A percentile compares a stretch with the other conserved stretches of the same genome.
Conservation (phyloP, 176 grass and related monocot species). For the Pontederia paniculata region DNA sequence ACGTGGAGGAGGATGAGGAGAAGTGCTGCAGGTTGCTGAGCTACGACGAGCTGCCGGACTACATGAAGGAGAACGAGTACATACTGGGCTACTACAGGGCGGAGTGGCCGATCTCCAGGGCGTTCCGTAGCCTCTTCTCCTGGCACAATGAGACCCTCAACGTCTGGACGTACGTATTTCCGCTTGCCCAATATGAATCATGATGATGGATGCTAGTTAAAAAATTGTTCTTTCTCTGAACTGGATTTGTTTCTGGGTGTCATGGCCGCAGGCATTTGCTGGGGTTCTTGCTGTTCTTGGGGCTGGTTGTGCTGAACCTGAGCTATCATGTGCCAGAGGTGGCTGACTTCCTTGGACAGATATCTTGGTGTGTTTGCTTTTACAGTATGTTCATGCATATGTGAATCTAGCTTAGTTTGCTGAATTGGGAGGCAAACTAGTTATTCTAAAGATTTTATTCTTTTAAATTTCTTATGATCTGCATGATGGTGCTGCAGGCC, state of each 20-base stretch:
- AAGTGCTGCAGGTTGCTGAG: slow-evolving; percentile 34
- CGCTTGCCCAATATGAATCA: neutral
- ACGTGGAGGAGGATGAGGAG: neutral
- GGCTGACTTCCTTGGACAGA: slow-evolving; percentile 26
- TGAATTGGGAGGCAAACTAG: neutral
- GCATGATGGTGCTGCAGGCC: no score
- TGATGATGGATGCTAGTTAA: neutral
- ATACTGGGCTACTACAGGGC: slow-evolving; percentile 72
- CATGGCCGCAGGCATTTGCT: slow-evolving; percentile 60
- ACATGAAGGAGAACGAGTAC: slow-evolving; percentile 90
- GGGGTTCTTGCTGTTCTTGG: slow-evolving; percentile 74
- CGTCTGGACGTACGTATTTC: slow-evolving; percentile 67
- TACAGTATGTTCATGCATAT: neutral
- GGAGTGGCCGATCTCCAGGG: slow-evolving; percentile 78
- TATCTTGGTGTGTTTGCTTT: neutral
- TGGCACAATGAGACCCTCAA: slow-evolving; percentile 99
- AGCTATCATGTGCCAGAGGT: slow-evolving; percentile 30
- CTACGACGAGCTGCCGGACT: slow-evolving; percentile 91
- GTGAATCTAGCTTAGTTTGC: no score
- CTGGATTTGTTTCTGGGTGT: neutral
- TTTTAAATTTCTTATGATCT: no score
- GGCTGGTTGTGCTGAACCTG: slow-evolving; percentile 39
- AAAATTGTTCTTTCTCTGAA: neutral
- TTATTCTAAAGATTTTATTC: no score
- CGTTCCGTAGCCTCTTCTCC: slow-evolving; percentile 82